Evolutionary conservation across 768 basidiomycete genomes (phyloP), one percentile per base, ranked within the genome.

Genomic region (Kwoniella bestiolae): DNA sequence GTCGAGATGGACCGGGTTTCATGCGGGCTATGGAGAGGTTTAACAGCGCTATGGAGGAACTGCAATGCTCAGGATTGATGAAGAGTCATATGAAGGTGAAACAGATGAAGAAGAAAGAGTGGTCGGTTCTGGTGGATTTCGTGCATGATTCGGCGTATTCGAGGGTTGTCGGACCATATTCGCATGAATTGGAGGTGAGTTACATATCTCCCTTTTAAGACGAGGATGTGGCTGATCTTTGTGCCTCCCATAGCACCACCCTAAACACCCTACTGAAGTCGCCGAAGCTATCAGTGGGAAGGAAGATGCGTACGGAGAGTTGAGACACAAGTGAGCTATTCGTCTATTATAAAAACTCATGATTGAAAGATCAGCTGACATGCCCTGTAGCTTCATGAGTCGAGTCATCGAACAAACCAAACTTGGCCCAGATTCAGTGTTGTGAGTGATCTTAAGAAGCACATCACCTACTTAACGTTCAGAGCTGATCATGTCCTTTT

Each of bases 111-210:
- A 67, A 28, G 12, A 58, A 35, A 44, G 73, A 74, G 9, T 81
- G 80, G 80, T 60, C 69, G n/a, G 45, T 26, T n/a, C 28, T 81
- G 55, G 77, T 77, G 16, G 78, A 75, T 29, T 46, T 71, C 12
- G 70, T 81, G 1, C 75, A 78, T 64, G 92, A 94, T 47, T 93
- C 97, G 83, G 91, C 89, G 38, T 98, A 99, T 75, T 92, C 97
- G 75, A 87, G 96, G 28, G 87, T 88, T 18, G 94, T 97, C 1
- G 94, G 94, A 5, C 96, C 96, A 0, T 87, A 91, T 72, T 87
- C 94, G n/a, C 86, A 87, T 57, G 86, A 85, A 62, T 85, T 98
- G 59, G 88, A 86, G 74, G 86, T 88, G 70, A 94, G 97, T 79
- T 87, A 73, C 55, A 41, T 41, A 41, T 14, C 18, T 41, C 38